Base-by-base conservation (phyloP, 306 rosid genomes). In the Cicer pinnatifidum region DNA sequence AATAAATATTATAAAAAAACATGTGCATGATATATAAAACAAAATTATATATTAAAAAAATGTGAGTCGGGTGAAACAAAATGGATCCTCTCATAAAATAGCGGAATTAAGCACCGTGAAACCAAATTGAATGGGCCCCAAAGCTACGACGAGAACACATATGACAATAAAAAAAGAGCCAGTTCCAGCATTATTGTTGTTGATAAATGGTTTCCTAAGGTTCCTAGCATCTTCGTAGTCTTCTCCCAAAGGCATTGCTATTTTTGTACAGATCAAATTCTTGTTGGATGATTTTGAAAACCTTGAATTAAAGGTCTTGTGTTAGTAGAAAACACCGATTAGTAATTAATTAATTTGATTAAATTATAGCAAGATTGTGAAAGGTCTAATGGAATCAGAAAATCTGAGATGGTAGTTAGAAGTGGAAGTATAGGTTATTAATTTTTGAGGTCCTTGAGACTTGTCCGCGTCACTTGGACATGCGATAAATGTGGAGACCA, bases 41-140 rank as follows among this genome's bases (percentile, higher is more conserved):
- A 4, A 5, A 48, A 53, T 11, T 11, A 67, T 47, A 23, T 12
- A 44, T 2, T 0, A 43, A 50, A 3, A 16, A 48, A 48, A 19
- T n/a, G 0, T 4, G 11, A 17, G 8, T 7, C 11, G 5, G 17
- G 54, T 66, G 50, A 23, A 23, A 23, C 33, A 23, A 23, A 23
- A 23, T 23, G 4, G 33, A 23, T 23, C 33, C 33, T 23, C 3
- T 23, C 3, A 23, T 23, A 2, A 23, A 23, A 16, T 38, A 44
- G 8, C 3, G 35, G 12, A 20, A 41, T 9, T 16, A 44, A 71
- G 56, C 65, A 80, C 87, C 84, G 97, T 89, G 87, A 89, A 86
- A 45, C 97, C 97, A 65, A 91, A 91, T 75, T 91, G 95, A 68
- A 91, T 65, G 52, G 97, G 89, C 15, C 92, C 97, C 75, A 91